Evolutionary conservation across 2,329 filamentous ascomycete species (phyloP), one percentile per base, ranked within the genome.

Genomic region (Coniella lustricola): DNA sequence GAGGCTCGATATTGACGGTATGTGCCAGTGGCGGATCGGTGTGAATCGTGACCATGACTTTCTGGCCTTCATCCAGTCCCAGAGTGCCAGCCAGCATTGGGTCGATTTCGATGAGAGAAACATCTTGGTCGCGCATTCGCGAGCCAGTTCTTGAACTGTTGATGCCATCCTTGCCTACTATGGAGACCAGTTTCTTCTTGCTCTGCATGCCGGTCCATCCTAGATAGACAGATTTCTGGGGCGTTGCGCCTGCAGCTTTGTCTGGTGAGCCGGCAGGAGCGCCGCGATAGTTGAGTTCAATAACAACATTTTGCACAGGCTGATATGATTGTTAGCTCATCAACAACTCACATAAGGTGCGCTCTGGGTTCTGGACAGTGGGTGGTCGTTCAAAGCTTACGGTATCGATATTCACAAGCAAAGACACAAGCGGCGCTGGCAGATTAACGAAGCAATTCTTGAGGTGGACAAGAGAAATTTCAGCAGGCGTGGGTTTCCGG

Each of bases 151-250:
- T 73, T 31, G 70, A 70, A 18, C 77, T 74, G 56, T 71, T 79
- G 57, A 90, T 76, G 1, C 87, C 85, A 61, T 93, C 86, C 56
- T 84, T 81, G 49, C 80, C 77, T 22, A 93, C 81, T 22, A 90
- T 76, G 1, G 87, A 79, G 12, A 83, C 80, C 57, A 86, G 71
- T 64, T 82, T 86, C 61, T 87, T 82, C 75, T 90, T 94, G 73
- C 90, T 96, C 56, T 90, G 86, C 88, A 98, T 94, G 58, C 93
- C 93, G 10, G 93, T 96, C 93, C 93, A 98, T 64, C 93, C 93
- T 51, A 95, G 75, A 64, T 86, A 98, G 59, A 94, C 75, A 41
- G 87, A 94, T 60, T 81, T 79, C 46, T 71, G 67, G 7, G 71
- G 63, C 44, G 73, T 64, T 34, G 71, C 61, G 58, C 73, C 71